These are phyloP conservation scores for Xerocomellus chrysenteron DNA, from an alignment of 768 basidiomycete species.

Conservation along the genomic window DNA sequence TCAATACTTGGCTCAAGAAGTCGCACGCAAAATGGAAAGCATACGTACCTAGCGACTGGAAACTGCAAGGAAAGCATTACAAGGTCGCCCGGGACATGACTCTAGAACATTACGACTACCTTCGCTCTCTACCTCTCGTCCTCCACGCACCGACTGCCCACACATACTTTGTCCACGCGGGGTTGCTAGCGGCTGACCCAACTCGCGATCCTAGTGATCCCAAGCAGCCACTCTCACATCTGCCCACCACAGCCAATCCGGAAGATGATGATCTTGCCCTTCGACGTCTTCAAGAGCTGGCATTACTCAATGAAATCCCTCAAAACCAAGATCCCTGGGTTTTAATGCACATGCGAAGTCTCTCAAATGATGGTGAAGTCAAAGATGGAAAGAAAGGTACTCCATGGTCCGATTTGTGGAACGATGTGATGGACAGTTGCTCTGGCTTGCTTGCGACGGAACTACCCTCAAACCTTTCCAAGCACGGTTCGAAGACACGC, in stretches of 20 bases:
- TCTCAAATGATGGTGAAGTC: conserved; percentile 40
- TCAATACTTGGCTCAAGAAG: conserved; percentile 42
- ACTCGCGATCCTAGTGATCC: conserved; percentile 44
- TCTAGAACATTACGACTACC: conserved; percentile 64
- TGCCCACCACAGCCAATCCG: conserved; percentile 42
- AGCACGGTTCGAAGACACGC: conserved; percentile 5
- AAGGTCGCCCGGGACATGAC: conserved; percentile 67
- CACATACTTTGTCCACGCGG: conserved; percentile 79
- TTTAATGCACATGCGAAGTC: conserved; percentile 41
- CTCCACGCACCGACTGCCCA: conserved; percentile 77
- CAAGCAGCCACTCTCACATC: conserved; percentile 69
- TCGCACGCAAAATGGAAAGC: conserved; percentile 44
- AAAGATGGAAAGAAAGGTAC: conserved; percentile 43
- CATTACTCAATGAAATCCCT: conserved; percentile 63
- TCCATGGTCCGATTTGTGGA: conserved; percentile 81
- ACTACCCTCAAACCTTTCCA: neutral
- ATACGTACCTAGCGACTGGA: conserved; percentile 66
- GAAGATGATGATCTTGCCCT: conserved; percentile 28
- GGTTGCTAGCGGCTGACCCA: conserved; percentile 74
- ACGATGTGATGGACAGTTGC: conserved; percentile 59
- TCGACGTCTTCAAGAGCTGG: conserved; percentile 63
- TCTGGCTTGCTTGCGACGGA: conserved; percentile 40
- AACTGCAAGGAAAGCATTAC: conserved; percentile 76
- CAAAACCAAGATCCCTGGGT: conserved; percentile 81
- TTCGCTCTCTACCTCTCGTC: conserved; percentile 68